These are phyloP conservation scores for Dendrocalamus latiflorus DNA, from an alignment of 202 grass and related monocot species.

Conservation along the genomic window DNA sequence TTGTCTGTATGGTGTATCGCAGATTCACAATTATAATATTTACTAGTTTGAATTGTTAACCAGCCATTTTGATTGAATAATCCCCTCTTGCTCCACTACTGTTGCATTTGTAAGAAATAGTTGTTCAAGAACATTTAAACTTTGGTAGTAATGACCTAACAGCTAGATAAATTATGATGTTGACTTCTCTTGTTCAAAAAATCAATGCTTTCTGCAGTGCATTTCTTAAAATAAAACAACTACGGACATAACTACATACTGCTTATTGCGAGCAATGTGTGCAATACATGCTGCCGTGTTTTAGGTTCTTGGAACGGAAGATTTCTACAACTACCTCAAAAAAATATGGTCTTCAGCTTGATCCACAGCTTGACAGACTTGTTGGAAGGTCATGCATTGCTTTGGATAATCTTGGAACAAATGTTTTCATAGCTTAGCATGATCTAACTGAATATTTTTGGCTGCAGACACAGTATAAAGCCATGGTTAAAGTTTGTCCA, in stretches of 20 bases:
- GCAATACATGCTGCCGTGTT: background rate
- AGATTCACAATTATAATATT: too few relatives aligned
- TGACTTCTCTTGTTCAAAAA: background rate
- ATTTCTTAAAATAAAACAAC: background rate
- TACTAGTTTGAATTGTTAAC: too few relatives aligned
- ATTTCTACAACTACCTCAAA: conserved; percentile 70
- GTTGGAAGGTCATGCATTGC: conserved; percentile 61
- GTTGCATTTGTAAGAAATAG: background rate
- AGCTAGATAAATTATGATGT: background rate
- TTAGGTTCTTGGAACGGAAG: conserved; percentile 90
- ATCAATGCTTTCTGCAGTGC: background rate
- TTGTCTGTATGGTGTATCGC: too few relatives aligned
- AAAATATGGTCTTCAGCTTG: conserved; percentile 78
- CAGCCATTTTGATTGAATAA: background rate
- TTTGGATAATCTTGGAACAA: too few relatives aligned
- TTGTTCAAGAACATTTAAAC: background rate
- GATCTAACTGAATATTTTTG: too few relatives aligned
- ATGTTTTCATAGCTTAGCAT: too few relatives aligned
- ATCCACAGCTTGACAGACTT: conserved; percentile 64
- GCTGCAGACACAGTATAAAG: conserved; percentile 74
- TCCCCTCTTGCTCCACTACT: background rate
- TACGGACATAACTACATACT: background rate
- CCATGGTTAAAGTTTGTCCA: conserved; percentile 75
- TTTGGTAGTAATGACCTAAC: background rate
- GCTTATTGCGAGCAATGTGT: background rate